Evolutionary conservation across 2,329 filamentous ascomycete species (phyloP), one percentile per base, ranked within the genome.

Genomic region (Dactylellina haptotyla): DNA sequence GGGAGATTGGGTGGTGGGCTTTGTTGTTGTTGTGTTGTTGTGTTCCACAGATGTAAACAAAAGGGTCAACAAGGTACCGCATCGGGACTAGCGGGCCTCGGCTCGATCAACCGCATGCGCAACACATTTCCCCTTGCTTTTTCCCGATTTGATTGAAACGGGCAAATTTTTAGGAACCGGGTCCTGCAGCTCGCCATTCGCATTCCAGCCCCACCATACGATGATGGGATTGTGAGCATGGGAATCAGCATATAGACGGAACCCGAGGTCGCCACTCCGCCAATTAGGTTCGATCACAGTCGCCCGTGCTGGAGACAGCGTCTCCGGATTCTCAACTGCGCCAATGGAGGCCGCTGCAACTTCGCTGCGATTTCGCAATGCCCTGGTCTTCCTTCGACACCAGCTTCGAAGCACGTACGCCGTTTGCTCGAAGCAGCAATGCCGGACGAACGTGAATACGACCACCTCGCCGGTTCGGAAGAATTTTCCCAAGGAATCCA

Each of bases 361-460:
- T 26, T 53, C 67, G 23, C 46, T 65, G 25, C 67, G 59, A 5
- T 72, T 72, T 57, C 67, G 67, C 34, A 72, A 72, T 56, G 67
- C 67, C 1, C 53, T 72, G 3, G 67, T 72, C 45, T 72, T 72
- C 45, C 59, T 72, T 12, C 67, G 67, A 37, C 67, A 72, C 59
- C 67, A 72, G 59, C 53, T 72, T 26, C 67, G 67, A 56, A 46
- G 59, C 34, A 46, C 43, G 9, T 65, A 72, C 39, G 39, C 53
- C 30, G 26, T 16, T 23, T 51, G 51, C n/a, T 41, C 59, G 4
- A 54, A 53, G 5, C 54, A 65, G 16, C 67, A 72, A 61, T 61
- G 53, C 37, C 37, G 67, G 5, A 72, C 67, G 4, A 72, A 72
- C n/a, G 59, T 65, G 26, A 72, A 72, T 26, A 16, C 54, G 4